These are phyloP conservation scores for Pilasporangium apinafurcum DNA, from an alignment of 352 stramenopile genomes.

Conservation along the genomic window DNA sequence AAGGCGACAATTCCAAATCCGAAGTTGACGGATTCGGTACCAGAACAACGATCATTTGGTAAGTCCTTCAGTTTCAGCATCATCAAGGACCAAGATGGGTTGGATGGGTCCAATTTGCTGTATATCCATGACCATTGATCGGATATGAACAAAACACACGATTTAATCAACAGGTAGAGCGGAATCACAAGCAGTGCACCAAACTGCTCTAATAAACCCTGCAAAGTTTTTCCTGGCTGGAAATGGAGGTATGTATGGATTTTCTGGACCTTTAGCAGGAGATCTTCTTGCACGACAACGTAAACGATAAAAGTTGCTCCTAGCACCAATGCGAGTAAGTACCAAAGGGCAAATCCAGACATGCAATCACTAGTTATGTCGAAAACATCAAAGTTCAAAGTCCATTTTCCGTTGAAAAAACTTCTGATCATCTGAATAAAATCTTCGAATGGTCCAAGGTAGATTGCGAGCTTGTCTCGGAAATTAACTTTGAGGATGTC, in stretches of 20 bases:
- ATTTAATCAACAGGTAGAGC: conserved; percentile 50
- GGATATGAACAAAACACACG: conserved; percentile 51
- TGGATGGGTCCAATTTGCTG: background rate
- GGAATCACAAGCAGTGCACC: conserved; percentile 45
- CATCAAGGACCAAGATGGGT: no score
- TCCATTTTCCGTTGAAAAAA: conserved; percentile 29
- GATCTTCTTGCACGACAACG: conserved; percentile 52
- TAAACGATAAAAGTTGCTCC: conserved; percentile 38
- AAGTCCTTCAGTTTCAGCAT: conserved; percentile 15
- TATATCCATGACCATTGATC: conserved; percentile 29
- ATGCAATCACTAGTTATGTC: conserved; percentile 21
- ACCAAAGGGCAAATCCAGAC: conserved; percentile 31
- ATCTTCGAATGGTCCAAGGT: conserved; percentile 17
- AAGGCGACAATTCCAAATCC: conserved; percentile 26
- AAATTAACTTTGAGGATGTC: conserved; percentile 16
- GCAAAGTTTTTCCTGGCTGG: conserved; percentile 20
- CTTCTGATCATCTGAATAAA: conserved; percentile 17
- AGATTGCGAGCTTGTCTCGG: conserved; percentile 8
- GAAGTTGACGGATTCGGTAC: no score
- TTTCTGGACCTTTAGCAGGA: conserved; percentile 51
- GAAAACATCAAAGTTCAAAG: conserved; percentile 20
- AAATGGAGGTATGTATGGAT: conserved; percentile 32
- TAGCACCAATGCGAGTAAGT: conserved; percentile 21
- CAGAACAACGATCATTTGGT: no score
- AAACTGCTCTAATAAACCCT: conserved; percentile 31